These are phyloP conservation scores for Sisymbrium irio DNA, from an alignment of 345 rosid species.

Conservation along the genomic window DNA sequence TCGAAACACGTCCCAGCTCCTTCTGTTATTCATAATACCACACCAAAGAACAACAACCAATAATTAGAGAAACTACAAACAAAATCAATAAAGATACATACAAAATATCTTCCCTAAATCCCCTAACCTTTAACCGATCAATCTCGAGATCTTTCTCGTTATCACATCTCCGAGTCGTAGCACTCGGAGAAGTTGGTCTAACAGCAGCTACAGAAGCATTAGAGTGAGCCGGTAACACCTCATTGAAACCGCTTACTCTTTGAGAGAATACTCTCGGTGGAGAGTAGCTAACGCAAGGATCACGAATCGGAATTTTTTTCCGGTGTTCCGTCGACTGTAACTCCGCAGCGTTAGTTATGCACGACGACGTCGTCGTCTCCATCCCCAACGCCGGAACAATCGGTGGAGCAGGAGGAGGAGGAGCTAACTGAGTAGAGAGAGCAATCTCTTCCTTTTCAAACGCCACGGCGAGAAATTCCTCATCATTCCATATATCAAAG, in stretches of 20 bases:
- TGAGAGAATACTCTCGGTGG: slow-evolving; percentile 85
- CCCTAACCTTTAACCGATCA: slow-evolving; percentile 64
- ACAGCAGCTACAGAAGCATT: not conserved
- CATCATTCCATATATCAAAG: slow-evolving; percentile 62
- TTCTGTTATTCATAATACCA: slow-evolving; percentile 41
- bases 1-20: slow-evolving; percentile 57
- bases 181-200: slow-evolving; percentile 27
- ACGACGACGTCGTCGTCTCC: slow-evolving; percentile 7
- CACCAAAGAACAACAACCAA: not conserved
- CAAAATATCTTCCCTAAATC: no score
- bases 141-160: slow-evolving; percentile 53
- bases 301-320: not conserved
- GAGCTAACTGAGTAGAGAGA: slow-evolving; percentile 32
- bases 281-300: slow-evolving; percentile 44
- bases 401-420: slow-evolving; percentile 1
- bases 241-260: slow-evolving; percentile 23
- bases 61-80: slow-evolving; percentile 10
- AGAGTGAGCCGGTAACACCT: not conserved
- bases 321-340: slow-evolving; percentile 14
- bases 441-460: slow-evolving; percentile 43
- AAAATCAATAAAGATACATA: not conserved
- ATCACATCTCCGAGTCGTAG: slow-evolving; percentile 26
- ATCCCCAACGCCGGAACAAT: not conserved
- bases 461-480: slow-evolving; percentile 46
- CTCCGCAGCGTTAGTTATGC: slow-evolving; percentile 1